Evolutionary conservation across 2,329 filamentous ascomycete species (phyloP).

Genomic region (Pseudocercospora cruenta): DNA sequence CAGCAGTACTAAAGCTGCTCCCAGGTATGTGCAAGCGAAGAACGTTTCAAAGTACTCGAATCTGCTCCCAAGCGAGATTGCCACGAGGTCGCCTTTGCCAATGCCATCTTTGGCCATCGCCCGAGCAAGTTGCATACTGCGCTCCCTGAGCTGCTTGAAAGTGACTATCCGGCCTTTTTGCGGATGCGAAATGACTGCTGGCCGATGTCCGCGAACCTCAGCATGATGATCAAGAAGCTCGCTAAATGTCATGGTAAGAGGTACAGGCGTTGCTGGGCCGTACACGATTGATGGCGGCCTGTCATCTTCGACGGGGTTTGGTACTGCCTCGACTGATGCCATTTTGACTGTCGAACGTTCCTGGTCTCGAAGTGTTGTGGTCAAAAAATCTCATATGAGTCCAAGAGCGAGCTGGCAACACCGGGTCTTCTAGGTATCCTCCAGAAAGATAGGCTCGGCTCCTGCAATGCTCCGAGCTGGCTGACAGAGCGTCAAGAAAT

Average conservation of each 20-base stretch:
- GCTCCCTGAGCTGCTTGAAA: conserved; percentile 31
- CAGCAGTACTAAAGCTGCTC: conserved; percentile 63
- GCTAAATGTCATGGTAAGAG: conserved; percentile 36
- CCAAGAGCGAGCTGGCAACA: not conserved
- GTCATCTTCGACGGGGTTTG: conserved; percentile 21
- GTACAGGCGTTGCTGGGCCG: conserved; percentile 34
- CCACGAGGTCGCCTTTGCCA: conserved; percentile 35
- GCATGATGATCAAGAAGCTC: conserved; percentile 35
- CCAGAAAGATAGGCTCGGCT: not conserved
- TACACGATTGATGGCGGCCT: conserved; percentile 34
- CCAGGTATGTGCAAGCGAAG: conserved; percentile 39
- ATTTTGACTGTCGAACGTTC: conserved; percentile 5
- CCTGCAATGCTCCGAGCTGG: not conserved
- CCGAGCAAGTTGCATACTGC: conserved; percentile 33
- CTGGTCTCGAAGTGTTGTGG: not conserved
- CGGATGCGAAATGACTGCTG: conserved; percentile 35
- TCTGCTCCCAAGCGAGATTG: conserved; percentile 37
- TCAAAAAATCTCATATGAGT: not conserved
- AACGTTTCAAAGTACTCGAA: conserved; percentile 39
- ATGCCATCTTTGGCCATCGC: conserved; percentile 35
- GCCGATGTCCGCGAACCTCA: conserved; percentile 31
- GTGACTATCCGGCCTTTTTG: conserved; percentile 29
- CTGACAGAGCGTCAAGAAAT: not conserved
- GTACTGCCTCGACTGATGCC: conserved; percentile 10
- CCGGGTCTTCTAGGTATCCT: not conserved